phyloP scores from a whole-genome alignment of 106 monocot genomes.

The Alisma plantagoaquatica region DNA sequence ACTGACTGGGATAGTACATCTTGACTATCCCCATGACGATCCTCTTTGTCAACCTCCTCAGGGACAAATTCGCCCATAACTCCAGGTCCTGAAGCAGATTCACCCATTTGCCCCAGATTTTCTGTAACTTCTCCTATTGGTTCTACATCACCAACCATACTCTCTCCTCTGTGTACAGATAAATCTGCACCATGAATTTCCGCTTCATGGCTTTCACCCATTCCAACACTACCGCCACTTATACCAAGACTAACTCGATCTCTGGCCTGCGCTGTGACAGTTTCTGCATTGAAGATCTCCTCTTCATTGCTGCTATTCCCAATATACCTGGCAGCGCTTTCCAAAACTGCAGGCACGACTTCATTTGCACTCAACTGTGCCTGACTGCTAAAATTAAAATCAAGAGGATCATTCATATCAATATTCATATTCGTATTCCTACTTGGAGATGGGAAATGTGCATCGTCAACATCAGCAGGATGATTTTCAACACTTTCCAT shows the following conservation, averaged over 20 bases:
- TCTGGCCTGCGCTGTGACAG: constrained; percentile 45
- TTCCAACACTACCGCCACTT: too few relatives aligned
- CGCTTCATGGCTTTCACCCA: constrained; percentile 93
- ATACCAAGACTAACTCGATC: constrained; percentile 76
- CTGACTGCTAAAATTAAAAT: constrained; percentile 53
- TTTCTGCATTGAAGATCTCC: constrained; percentile 74
- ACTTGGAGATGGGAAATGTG: constrained; percentile 44
- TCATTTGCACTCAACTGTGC: constrained; percentile 71
- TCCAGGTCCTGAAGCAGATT: constrained; percentile 69
- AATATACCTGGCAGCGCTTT: constrained; percentile 56
- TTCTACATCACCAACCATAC: constrained; percentile 53
- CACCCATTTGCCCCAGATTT: constrained; percentile 70
- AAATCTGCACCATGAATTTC: constrained; percentile 77
- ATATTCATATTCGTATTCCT: constrained; percentile 27
- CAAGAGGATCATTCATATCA: constrained; percentile 53
- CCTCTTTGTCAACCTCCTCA: constrained; percentile 51
- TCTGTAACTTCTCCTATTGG: constrained; percentile 70
- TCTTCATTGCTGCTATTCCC: constrained; percentile 79
- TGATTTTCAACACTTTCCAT: constrained; percentile 93
- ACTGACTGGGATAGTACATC: constrained; percentile 70
- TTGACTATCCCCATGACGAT: constrained; percentile 82
- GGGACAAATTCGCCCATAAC: constrained; percentile 74
- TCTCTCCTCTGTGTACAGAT: constrained; percentile 44
- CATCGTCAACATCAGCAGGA: constrained; percentile 53
- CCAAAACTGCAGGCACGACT: constrained; percentile 48